Conservation (phyloP, 441 rosid genomes). For the Jatropha podagrica region DNA sequence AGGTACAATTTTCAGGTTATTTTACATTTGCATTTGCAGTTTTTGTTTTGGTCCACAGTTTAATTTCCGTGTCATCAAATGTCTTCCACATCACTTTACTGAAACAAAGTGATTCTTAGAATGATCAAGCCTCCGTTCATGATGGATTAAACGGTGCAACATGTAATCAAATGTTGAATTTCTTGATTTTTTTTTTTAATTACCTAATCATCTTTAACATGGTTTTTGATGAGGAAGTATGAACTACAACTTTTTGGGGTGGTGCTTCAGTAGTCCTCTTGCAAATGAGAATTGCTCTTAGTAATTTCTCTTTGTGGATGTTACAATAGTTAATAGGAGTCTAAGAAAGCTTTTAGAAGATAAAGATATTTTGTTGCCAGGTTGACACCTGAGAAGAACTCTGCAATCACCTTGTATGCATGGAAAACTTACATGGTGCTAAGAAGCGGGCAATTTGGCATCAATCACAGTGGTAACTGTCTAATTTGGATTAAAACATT, state of each 20-base stretch:
- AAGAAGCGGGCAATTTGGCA: background rate
- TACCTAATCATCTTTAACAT: background rate
- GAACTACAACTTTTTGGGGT: background rate
- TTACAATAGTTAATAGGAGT: background rate
- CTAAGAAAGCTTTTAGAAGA: background rate
- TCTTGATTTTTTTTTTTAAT: background rate
- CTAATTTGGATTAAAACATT: background rate
- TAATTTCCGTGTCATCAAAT: conserved; percentile 1
- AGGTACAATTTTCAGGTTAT: conserved; percentile 38
- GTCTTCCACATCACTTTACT: background rate
- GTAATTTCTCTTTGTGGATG: background rate
- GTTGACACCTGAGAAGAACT: background rate
- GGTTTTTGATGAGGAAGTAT: background rate
- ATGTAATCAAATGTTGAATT: background rate
- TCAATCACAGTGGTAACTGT: background rate
- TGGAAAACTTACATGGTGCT: background rate
- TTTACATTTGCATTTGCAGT: background rate
- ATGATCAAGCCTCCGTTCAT: background rate
- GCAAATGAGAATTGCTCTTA: background rate
- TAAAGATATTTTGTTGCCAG: background rate
- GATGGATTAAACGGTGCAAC: background rate
- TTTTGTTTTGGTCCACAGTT: background rate
- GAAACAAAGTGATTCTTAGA: background rate
- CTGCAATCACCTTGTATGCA: background rate
- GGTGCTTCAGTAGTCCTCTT: background rate